A percentile compares a stretch with the other conserved stretches of the same genome.
phyloP scores from a whole-genome alignment of 2,329 filamentous ascomycete genomes.

The Botrytis tulipae region DNA sequence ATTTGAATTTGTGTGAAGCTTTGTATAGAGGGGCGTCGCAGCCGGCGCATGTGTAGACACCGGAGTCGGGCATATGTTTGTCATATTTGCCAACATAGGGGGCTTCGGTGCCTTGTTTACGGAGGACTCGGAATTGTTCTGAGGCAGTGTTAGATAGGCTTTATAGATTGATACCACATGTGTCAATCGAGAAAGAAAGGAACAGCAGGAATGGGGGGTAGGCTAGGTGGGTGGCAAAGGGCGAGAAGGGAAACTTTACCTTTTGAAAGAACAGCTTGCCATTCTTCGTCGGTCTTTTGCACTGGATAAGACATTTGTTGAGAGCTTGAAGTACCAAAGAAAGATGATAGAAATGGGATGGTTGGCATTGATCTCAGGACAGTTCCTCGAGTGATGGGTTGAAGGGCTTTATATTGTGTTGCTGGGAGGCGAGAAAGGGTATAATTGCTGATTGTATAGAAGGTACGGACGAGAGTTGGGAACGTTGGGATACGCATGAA shows the following conservation, averaged over 20 bases:
- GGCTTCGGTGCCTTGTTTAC: constrained; percentile 86
- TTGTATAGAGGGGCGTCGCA: constrained; percentile 89
- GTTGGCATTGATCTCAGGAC: constrained; percentile 65
- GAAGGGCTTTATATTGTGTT: constrained; percentile 36
- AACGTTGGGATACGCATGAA: constrained; percentile 52
- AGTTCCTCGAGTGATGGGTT: constrained; percentile 41
- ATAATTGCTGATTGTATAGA: constrained; percentile 49
- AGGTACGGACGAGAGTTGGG: constrained; percentile 46
- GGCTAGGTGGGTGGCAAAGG: neutral
- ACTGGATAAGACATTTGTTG: constrained; percentile 73
- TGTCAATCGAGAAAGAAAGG: too few species aligned
- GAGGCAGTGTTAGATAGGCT: constrained; percentile 40
- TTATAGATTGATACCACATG: too few species aligned
- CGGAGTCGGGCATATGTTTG: constrained; percentile 73
- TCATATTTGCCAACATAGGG: constrained; percentile 81
- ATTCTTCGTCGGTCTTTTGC: constrained; percentile 77
- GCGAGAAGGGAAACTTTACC: constrained; percentile 44
- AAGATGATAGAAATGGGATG: constrained; percentile 73
- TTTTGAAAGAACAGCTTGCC: constrained; percentile 78
- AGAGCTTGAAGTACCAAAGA: constrained; percentile 62
- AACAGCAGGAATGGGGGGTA: too few species aligned
- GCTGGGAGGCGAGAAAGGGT: constrained; percentile 34
- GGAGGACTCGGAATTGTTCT: constrained; percentile 96
- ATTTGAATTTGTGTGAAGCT: constrained; percentile 92
- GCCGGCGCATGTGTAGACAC: constrained; percentile 83